Base-by-base conservation (phyloP, 2,329 filamentous ascomycete genomes). In the Stemphylium vesicarium region DNA sequence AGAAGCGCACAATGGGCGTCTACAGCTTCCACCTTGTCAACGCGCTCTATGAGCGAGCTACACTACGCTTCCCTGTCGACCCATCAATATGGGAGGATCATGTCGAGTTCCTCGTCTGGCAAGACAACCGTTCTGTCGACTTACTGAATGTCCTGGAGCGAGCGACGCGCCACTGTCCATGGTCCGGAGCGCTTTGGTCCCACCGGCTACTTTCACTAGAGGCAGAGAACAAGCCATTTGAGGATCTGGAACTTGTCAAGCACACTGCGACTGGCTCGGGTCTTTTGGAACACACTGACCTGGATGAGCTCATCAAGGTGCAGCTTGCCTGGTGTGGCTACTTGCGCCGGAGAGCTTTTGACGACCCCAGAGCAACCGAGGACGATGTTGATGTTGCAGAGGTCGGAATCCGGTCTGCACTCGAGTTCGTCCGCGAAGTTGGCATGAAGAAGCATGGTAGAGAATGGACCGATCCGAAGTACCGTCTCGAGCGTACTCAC, bases 301-400 rank as follows among this genome's bases (percentile, higher is more conserved):
- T 97, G 82, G 87, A 92, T 44, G 90, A 93, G 62, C 87, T 97
- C 29, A 84, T 98, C 55, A 92, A 96, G 66, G 91, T 98, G 69
- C 92, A 97, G 69, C 87, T 91, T 48, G 89, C 93, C 0, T 99
- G 95, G 95, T 97, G 94, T 70, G 92, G 92, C 44, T 98, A 94
- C 65, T 82, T 99, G 16, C 92, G 94, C 63, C 89, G 95, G 20
- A 88, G 88, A 43, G 92, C 94, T 15, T 92, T 96, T 79, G 82
- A 87, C 54, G 81, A 87, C 51, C 82, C 86, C 1, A 85, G 86
- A 55, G 86, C 89, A 1, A 85, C 85, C 1, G 93, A 97, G 71
- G 91, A 82, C 47, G 79, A 94, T 49, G 83, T 90, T 29, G 93
- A 97, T 70, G 86, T 96, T 42, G 94, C 94, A 7, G 92, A 98